A percentile compares a stretch with the other conserved stretches of the same genome.
These are phyloP conservation scores for Helianthus tuberosus DNA, from an alignment of 129 eudicot genomes.

Conservation along the genomic window DNA sequence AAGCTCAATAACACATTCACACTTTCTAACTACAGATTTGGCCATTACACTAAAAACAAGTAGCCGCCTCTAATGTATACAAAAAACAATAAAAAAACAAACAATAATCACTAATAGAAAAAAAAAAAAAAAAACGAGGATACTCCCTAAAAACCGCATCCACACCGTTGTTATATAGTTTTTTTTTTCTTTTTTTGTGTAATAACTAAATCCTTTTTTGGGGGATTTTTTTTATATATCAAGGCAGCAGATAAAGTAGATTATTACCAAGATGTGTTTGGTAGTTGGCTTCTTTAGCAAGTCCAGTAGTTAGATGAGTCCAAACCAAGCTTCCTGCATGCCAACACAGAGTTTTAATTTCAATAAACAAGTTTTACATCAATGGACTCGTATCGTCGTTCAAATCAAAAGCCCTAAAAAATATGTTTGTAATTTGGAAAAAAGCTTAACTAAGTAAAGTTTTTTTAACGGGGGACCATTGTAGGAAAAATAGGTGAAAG, in stretches of 20 bases:
- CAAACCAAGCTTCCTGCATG: constrained; percentile 60
- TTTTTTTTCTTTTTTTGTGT: constrained; percentile 28
- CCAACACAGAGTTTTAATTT: neutral
- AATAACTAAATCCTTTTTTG: constrained; percentile 20
- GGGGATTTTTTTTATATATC: constrained; percentile 3
- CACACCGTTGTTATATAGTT: constrained; percentile 45
- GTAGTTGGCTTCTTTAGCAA: constrained; percentile 41
- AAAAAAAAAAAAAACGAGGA: constrained; percentile 55
- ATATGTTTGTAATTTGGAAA: no score
- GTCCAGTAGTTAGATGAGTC: constrained; percentile 46
- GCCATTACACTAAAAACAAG: constrained; percentile 49
- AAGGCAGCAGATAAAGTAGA: constrained; percentile 35
- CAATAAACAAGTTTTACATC: no score
- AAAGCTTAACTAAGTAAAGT: no score
- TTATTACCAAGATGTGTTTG: constrained; percentile 46
- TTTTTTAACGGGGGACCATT: no score
- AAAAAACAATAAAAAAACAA: constrained; percentile 17
- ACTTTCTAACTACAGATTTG: constrained; percentile 44
- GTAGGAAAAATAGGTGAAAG: no score
- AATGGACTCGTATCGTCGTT: no score
- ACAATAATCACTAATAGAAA: neutral
- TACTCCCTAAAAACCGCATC: constrained; percentile 86
- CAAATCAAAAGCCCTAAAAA: no score
- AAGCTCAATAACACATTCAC: constrained; percentile 38
- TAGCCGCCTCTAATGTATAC: constrained; percentile 40